Base-by-base conservation (phyloP, 768 basidiomycete species). In the Xerocomus spinulosus region DNA sequence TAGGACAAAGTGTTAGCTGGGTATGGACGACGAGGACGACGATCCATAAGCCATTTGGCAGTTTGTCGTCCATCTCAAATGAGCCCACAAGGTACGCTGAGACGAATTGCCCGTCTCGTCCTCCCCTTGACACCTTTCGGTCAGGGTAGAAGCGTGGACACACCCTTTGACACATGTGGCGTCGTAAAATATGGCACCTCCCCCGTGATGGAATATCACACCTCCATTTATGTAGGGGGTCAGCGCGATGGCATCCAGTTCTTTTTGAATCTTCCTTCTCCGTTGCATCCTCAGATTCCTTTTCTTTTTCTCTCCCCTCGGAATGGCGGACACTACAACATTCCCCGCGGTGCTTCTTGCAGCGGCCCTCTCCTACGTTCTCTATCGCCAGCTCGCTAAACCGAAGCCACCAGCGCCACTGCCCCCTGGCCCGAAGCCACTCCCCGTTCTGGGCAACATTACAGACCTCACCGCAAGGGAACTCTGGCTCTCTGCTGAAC, bases 371-470 rank as follows among this genome's bases (percentile, higher is more conserved):
- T 48, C 42, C 29, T 60, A 54, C 41, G 21, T 44, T 2, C 46
- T 62, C 43, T 64, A 56, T 15, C 53, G 52, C 42, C 53, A 39
- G 12, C 18, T 54, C 38, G 37, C 49, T 12, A 52, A 23, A 42
- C 48, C 49, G 34, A 56, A 47, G 42, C 42, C 18, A 53, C 68
- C 66, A 52, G 65, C 66, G 33, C 70, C 74, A 44, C 64, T 79
- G 24, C 85, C 85, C 30, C 84, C 85, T 48, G 86, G 85, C 20
- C 86, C 86, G 46, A 78, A 73, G 52, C 81, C 82, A 0, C 61
- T 83, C 48, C 83, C 83, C 0, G 32, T 85, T 39, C 57, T 87
- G 13, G 85, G 86, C 7, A 87, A 88, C 63, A 55, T 85, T 10
- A 63, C 68, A 34, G 78, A 87, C 57, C 69, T 87, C 47, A 77